Evolutionary conservation across 1,284 basidiomycete species (phyloP), one percentile per base, ranked within the genome.

Genomic region (Volvariella volvacea): DNA sequence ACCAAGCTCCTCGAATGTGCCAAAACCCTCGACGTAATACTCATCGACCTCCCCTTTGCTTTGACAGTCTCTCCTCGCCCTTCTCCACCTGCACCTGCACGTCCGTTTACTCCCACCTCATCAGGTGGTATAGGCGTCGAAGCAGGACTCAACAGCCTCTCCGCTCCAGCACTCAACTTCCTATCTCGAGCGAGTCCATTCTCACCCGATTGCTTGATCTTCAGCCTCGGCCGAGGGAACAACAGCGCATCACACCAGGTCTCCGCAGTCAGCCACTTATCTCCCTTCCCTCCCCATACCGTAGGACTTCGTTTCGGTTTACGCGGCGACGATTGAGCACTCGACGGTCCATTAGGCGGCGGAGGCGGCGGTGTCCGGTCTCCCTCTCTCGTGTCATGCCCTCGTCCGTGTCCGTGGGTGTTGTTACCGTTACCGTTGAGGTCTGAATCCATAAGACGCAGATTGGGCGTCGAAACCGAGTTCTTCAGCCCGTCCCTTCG

Each of bases 181-280:
- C 25, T 28, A 6, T 28, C 25, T 12, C 25, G 20, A n/a, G 16
- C 34, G 7, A 22, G 22, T 14, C 32, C 42, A 38, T 14, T 31
- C 41, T n/a, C 16, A 10, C 37, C 34, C 21, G 31, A 17, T 25
- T 63, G 55, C 53, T 66, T 68, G 44, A 80, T 49, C 53, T 73
- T 76, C 52, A 88, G 74, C 40, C 83, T 70, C 3, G 85, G 86
- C 0, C 83, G 73, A 2, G 85, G 86, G 45, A 88, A 80, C 33
- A 88, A 60, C 2, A 88, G 52, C 1, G 84, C 85, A 52, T 87
- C 83, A 60, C 86, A 88, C 83, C 85, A 86, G 8, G 81, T 80
- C 61, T 88, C 83, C 0, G 83, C 75, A 1, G 78, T 75, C 1
- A 87, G 54, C 81, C 82, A 86, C 4, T 78, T 66, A 31, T 84